Evolutionary conservation across 768 basidiomycete genomes (phyloP).

Genomic region (Pluteus cervinus): DNA sequence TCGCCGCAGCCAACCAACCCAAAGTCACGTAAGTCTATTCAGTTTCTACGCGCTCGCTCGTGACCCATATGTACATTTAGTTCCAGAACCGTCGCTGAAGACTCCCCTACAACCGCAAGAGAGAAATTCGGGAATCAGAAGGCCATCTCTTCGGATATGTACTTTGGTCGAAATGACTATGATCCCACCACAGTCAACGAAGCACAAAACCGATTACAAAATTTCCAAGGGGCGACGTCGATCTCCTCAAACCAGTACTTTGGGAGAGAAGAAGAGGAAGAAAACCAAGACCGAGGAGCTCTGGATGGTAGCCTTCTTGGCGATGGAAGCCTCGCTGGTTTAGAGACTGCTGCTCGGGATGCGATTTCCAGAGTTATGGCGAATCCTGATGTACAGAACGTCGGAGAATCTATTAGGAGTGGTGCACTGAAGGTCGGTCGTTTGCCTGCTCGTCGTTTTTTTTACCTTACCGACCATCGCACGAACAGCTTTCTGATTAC

Average conservation of each 20-base stretch:
- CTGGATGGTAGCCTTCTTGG: conserved; percentile 30
- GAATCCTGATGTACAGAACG: conserved; percentile 85
- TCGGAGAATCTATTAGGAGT: conserved; percentile 69
- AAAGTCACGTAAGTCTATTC: conserved; percentile 24
- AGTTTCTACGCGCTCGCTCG: neutral
- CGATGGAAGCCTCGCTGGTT: conserved; percentile 54
- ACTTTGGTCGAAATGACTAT: conserved; percentile 86
- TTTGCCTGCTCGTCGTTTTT: conserved; percentile 5
- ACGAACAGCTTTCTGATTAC: conserved; percentile 52
- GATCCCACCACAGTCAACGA: conserved; percentile 67
- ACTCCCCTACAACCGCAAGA: conserved; percentile 73
- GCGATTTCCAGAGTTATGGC: conserved; percentile 66
- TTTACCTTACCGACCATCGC: conserved; percentile 6
- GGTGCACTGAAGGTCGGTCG: conserved; percentile 75
- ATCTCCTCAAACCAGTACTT: conserved; percentile 98
- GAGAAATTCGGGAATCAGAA: conserved; percentile 92
- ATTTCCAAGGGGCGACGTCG: conserved; percentile 87
- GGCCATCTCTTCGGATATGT: conserved; percentile 97
- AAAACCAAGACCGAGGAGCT: conserved; percentile 32
- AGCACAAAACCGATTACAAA: conserved; percentile 74
- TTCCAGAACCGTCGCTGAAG: conserved; percentile 33
- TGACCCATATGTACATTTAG: conserved; percentile 4
- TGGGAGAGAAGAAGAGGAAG: conserved; percentile 84
- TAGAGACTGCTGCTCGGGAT: conserved; percentile 66
- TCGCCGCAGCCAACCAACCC: conserved; percentile 28